Evolutionary conservation across 2,329 filamentous ascomycete genomes (phyloP).

Genomic region (Biscogniauxia mediterranea): DNA sequence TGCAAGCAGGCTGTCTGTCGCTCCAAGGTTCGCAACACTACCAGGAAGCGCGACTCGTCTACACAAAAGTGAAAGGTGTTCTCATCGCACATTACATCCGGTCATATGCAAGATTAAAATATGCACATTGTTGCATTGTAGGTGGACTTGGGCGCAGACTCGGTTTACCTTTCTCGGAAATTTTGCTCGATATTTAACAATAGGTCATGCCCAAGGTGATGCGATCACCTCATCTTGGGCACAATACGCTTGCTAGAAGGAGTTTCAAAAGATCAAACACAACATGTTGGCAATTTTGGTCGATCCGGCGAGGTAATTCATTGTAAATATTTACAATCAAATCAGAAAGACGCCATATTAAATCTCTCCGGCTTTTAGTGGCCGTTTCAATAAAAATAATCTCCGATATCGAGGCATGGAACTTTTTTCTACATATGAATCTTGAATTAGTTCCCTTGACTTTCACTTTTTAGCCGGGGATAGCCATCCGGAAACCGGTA

Average conservation of each 20-base stretch:
- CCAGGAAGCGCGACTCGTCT: conserved; percentile 21
- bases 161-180: conserved; percentile 21
- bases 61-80: conserved; percentile 15
- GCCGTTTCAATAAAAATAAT: too few species aligned
- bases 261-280: conserved; percentile 16
- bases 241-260: conserved; percentile 22
- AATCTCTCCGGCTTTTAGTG: too few species aligned
- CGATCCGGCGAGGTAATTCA: conserved; percentile 13
- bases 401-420: too few species aligned
- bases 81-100: conserved; percentile 15
- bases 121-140: conserved; percentile 5
- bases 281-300: conserved; percentile 24
- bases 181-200: conserved; percentile 25
- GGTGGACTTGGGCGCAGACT: conserved; percentile 9
- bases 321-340: conserved; percentile 11
- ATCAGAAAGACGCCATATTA: neutral
- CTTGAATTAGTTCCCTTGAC: too few species aligned
- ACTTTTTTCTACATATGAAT: too few species aligned
- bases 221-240: conserved; percentile 21
- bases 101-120: conserved; percentile 19
- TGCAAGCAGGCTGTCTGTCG: conserved; percentile 40
- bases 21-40: conserved; percentile 30
- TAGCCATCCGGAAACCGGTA: too few species aligned
- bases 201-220: conserved; percentile 9
- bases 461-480: too few species aligned